Base-by-base conservation (phyloP, 768 basidiomycete genomes). In the Chalciporus pseudorubinellus region DNA sequence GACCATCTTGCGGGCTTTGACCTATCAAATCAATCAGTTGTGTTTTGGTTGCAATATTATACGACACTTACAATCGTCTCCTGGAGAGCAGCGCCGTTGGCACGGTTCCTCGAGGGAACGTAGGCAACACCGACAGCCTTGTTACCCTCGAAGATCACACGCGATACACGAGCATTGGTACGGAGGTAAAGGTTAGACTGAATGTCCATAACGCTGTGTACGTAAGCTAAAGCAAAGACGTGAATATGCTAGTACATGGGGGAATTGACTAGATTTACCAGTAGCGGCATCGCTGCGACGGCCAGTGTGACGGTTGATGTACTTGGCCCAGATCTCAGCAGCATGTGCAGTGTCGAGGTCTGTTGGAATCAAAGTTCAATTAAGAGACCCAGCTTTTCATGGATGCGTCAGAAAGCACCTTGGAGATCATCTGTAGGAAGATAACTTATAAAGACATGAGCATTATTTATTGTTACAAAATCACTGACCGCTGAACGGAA, bases 321-420 rank as follows among this genome's bases (percentile, higher is more conserved):
- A 87, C 64, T 87, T 87, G 44, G 84, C 84, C 85, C 84, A 86
- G 50, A 85, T 83, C 65, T 86, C 85, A 48, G 84, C 77, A 20
- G 73, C 83, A 57, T 86, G 81, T 24, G 78, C 63, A 20, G 83
- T 83, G 46, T 74, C 67, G 36, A 84, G 73, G 65, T 85, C 85
- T 77, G 48, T 41, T 45, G 18, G 40, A 2, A 18, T 43, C n/a
- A 61, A 19, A 26, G 38, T 43, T 19, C 20, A 36, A 34, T 28
- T 10, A 5, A 21, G 12, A 14, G 39, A 28, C 34, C 6, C 4
- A 36, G n/a, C 40, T 28, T 12, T 51, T 21, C 11, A 44, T 34
- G 21, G 20, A 48, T n/a, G 33, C 10, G 38, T 16, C 10, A 39
- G 14, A 14, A 7, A 50, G 44, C 46, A 72, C 79, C 78, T 70